A percentile compares a stretch with the other conserved stretches of the same genome.
Evolutionary conservation across 2,329 filamentous ascomycete genomes (phyloP).

Genomic region (Phyllosticta capitalensis): DNA sequence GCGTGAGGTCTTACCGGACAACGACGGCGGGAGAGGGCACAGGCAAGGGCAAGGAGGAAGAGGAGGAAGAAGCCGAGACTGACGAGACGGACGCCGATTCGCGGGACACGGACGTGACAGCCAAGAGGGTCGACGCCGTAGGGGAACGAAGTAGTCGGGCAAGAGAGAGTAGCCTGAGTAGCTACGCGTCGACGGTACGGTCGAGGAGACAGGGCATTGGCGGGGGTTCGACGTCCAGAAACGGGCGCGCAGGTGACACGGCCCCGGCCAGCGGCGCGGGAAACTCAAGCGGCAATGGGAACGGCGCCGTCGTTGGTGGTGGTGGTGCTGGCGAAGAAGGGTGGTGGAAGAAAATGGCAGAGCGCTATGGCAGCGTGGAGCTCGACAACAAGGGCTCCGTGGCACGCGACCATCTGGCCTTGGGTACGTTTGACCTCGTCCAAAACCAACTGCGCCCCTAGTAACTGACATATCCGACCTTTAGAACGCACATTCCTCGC

Average conservation of each 20-base stretch:
- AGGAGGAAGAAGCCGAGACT: neutral
- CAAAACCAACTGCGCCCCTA: neutral
- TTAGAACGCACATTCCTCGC: constrained; percentile 75
- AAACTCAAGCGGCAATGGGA: constrained; percentile 15
- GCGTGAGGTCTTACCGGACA: constrained; percentile 2
- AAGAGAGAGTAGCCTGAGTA: neutral
- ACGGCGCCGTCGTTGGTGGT: constrained; percentile 16
- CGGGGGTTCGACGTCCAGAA: neutral
- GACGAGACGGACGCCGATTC: neutral
- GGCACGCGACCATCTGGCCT: constrained; percentile 69
- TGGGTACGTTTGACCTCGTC: constrained; percentile 46
- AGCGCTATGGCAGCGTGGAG: constrained; percentile 59
- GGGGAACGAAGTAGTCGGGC: neutral
- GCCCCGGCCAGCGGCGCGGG: constrained; percentile 6
- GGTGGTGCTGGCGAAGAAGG: constrained; percentile 14
- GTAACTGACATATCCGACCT: constrained; percentile 9
- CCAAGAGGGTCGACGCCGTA: neutral
- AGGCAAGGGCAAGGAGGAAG: neutral
- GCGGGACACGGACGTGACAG: neutral
- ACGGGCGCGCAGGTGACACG: neutral
- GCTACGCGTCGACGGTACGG: neutral
- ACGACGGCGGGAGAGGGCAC: neutral
- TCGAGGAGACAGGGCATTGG: neutral
- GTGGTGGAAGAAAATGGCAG: constrained; percentile 47
- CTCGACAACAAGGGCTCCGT: constrained; percentile 81